Base-by-base conservation (phyloP, 805 yeast genomes). In the Kregervanrija fluxuum region DNA sequence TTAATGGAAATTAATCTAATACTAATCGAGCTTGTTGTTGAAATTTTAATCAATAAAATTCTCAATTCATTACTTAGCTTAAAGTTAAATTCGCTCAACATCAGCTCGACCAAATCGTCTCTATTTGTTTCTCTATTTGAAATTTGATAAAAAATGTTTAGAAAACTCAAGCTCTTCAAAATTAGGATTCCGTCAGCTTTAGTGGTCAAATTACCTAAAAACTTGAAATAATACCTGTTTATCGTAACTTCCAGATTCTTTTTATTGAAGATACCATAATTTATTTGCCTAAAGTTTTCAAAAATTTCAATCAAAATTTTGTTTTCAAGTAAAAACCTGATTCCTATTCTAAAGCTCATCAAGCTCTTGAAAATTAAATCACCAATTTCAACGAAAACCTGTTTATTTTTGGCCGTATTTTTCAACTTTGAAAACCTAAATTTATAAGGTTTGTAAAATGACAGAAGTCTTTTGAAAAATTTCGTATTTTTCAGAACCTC, bases 391-490 rank as follows among this genome's bases (percentile, higher is more conserved):
- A 85, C 74, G 52, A 80, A 86, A 48, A 74, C 71, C 22, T 70
- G 72, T 17, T 82, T 73, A 31, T 69, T 62, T 45, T 72, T 75
- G 28, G 8, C 2, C 1, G 79, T 67, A 45, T 69, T 69, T 47
- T 75, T 66, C 38, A 79, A 63, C 28, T 69, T 65, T 8, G 85
- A 70, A 61, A 89, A 91, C 44, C 96, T 69, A 54, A 82, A 79
- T 63, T 95, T 90, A 66, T 90, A 84, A 0, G 99, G 99, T 43
- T 98, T 71, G 59, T 80, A 91, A 59, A 91, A 93, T 2, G 95
- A 85, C 54, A 90, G 61, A 22, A 93, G 60, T 45, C 96, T 67
- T 57, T 91, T 90, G 59, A 90, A 71, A 55, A 93, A 87, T 55
- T 90, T 91, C 1, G 97, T 88, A 2, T 83, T 81, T 53, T 75